Conservation (phyloP, 345 rosid genomes). For the Citrus unshiu region DNA sequence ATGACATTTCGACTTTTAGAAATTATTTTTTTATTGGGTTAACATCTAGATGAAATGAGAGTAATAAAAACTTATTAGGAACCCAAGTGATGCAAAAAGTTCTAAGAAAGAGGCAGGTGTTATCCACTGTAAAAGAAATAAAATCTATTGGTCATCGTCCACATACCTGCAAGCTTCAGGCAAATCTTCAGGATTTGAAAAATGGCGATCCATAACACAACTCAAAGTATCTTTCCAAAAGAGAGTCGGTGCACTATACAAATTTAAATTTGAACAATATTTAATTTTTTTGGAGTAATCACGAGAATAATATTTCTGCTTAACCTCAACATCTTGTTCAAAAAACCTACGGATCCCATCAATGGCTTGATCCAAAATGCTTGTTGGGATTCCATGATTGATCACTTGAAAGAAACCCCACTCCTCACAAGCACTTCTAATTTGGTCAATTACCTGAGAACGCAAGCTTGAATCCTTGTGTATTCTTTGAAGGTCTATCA, state of each 20-base stretch:
- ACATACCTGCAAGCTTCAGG: background rate
- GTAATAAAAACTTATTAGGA: too few relatives aligned
- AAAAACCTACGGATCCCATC: conserved; percentile 9
- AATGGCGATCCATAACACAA: too few relatives aligned
- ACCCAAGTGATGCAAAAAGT: too few relatives aligned
- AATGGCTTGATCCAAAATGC: conserved; percentile 13
- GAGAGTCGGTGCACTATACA: too few relatives aligned
- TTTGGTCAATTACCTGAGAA: background rate
- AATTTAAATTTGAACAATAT: too few relatives aligned
- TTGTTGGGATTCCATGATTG: conserved; percentile 16
- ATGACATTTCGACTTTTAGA: background rate
- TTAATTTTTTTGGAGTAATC: background rate
- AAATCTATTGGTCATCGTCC: too few relatives aligned
- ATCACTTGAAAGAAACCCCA: conserved; percentile 26
- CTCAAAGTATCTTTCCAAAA: too few relatives aligned
- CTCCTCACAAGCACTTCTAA: background rate
- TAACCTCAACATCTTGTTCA: conserved; percentile 8
- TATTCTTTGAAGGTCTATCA: conserved; percentile 9
- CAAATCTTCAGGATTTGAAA: too few relatives aligned
- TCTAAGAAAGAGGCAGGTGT: too few relatives aligned
- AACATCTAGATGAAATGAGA: too few relatives aligned
- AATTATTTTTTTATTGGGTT: too few relatives aligned
- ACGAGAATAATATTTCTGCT: conserved; percentile 8
- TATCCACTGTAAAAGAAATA: too few relatives aligned
- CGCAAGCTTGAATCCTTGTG: background rate